These are phyloP conservation scores for Umbelopsis sp. DNA, from an alignment of 192 early-diverging fungal genomes.

Conservation along the genomic window DNA sequence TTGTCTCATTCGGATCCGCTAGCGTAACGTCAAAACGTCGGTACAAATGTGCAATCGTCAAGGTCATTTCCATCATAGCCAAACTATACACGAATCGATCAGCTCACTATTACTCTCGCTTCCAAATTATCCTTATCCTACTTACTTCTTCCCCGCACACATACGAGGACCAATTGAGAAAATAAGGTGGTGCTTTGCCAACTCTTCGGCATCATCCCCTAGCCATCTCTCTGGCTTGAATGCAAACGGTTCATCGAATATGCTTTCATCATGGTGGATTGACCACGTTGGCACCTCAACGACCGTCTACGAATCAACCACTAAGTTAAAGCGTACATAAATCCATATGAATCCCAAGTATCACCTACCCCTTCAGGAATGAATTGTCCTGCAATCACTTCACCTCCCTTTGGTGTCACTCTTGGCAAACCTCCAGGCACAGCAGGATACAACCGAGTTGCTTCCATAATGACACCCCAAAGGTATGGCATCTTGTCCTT, in stretches of 20 bases:
- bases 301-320: background rate
- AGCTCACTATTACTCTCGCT: background rate
- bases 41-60: background rate
- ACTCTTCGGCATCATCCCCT: background rate
- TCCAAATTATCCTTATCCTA: background rate
- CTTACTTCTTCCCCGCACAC: conserved; percentile 17
- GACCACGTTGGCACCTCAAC: background rate
- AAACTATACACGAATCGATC: background rate
- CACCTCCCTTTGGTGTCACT: conserved; percentile 5
- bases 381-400: background rate
- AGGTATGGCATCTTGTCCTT: conserved; percentile 16
- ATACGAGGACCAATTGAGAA: conserved; percentile 16
- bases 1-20: background rate
- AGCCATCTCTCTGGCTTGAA: conserved; percentile 14
- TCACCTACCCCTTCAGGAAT: background rate
- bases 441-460: background rate
- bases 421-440: conserved; percentile 19
- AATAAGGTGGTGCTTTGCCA: background rate
- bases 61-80: conserved; percentile 16
- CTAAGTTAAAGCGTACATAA: no score
- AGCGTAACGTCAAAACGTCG: conserved; percentile 2
- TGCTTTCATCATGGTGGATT: background rate
- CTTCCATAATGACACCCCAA: conserved; percentile 24
- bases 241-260: background rate
- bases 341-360: background rate